Percentiles rank a stretch among this genome's conserved stretches.
phyloP scores from a whole-genome alignment of 1,284 basidiomycete species.

The Tausonia pullulans region DNA sequence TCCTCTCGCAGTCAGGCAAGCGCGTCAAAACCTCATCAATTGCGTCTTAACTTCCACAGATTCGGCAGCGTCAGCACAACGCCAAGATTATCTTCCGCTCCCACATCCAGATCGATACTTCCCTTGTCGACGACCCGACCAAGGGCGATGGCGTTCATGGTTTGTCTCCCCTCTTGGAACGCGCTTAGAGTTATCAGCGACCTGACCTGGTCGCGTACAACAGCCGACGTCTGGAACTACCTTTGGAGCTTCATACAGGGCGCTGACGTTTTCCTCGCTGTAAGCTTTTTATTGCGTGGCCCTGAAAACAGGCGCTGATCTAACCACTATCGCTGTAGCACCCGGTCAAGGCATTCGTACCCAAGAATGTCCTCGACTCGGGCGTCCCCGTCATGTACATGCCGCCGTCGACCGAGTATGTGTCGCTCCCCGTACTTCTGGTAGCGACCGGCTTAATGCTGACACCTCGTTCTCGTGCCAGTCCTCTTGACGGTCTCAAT shows the following conservation, averaged over 20 bases:
- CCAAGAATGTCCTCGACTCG: slow-evolving; percentile 54
- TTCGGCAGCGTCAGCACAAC: slow-evolving; percentile 64
- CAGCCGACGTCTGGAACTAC: slow-evolving; percentile 67
- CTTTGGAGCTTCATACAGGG: slow-evolving; percentile 76
- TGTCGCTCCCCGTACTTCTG: neutral
- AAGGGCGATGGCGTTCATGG: neutral
- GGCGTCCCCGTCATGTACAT: slow-evolving; percentile 32
- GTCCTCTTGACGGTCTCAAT: slow-evolving; percentile 72
- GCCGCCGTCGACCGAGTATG: slow-evolving; percentile 31
- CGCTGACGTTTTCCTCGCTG: slow-evolving; percentile 70
- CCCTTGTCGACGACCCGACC: slow-evolving; percentile 53
- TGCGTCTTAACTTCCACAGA: slow-evolving; percentile 25
- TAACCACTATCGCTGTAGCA: slow-evolving; percentile 40
- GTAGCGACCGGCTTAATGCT: neutral
- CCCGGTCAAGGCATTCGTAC: slow-evolving; percentile 82
- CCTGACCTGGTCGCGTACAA: too few relatives aligned
- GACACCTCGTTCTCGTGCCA: slow-evolving; percentile 24
- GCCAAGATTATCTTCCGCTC: slow-evolving; percentile 78
- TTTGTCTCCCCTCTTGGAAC: too few relatives aligned
- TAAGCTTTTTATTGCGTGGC: slow-evolving; percentile 26
- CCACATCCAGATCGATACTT: slow-evolving; percentile 77
- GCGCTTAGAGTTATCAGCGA: too few relatives aligned
- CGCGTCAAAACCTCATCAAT: too few relatives aligned
- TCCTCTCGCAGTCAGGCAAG: too few relatives aligned
- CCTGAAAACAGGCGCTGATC: neutral